Percentiles rank a stretch among this genome's conserved stretches.
Evolutionary conservation across 768 basidiomycete genomes (phyloP).

Genomic region (Mycena floridula): DNA sequence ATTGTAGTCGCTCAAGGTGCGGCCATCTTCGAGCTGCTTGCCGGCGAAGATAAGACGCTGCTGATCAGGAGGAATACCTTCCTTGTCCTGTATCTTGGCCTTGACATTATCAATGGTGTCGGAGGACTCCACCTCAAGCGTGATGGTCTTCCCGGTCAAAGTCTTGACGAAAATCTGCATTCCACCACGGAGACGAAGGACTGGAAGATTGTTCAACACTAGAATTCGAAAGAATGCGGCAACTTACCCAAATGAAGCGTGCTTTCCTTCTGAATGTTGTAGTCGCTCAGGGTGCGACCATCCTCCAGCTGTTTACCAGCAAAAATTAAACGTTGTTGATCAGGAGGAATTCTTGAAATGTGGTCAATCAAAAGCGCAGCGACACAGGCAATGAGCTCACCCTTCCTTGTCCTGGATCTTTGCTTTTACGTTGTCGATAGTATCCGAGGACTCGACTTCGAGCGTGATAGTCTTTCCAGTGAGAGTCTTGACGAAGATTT

Average conservation of each 20-base stretch:
- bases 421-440: constrained; percentile 67
- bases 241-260: constrained; percentile 96
- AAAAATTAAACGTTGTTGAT: constrained; percentile 98
- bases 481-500: constrained; percentile 46
- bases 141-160: constrained; percentile 85
- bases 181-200: constrained; percentile 37
- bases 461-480: constrained; percentile 78
- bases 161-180: constrained; percentile 93
- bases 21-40: constrained; percentile 92
- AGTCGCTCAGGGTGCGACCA: constrained; percentile 91
- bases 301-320: constrained; percentile 99
- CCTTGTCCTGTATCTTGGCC: constrained; percentile 84
- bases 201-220: constrained; percentile 58
- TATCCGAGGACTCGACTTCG: constrained; percentile 67
- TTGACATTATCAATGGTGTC: constrained; percentile 76
- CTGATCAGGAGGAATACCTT: constrained; percentile 83
- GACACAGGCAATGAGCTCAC: constrained; percentile 28
- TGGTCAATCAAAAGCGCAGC: constrained; percentile 5
- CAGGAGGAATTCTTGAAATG: constrained; percentile 68
- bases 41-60: constrained; percentile 96
- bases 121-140: constrained; percentile 78
- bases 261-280: constrained; percentile 99
- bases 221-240: constrained; percentile 74
- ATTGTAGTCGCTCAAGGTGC: constrained; percentile 85
- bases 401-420: constrained; percentile 91